Percentiles rank a stretch among this genome's conserved stretches.
Conservation (phyloP, 345 rosid species). For the Conringia planisiliqua region DNA sequence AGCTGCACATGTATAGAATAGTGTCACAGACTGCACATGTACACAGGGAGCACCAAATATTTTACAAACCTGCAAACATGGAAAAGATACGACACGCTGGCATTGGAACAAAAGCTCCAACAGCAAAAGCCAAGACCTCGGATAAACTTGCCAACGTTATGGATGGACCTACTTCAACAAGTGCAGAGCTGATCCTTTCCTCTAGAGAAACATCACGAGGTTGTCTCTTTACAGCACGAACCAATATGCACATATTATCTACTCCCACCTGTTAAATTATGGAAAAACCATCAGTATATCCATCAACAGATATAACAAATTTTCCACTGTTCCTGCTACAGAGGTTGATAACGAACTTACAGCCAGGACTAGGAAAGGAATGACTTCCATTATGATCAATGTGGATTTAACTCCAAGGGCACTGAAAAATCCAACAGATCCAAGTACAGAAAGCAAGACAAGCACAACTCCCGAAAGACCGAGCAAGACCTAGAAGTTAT, state of each 20-base stretch:
- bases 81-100: conserved; percentile 98
- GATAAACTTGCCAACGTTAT: conserved; percentile 95
- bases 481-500: conserved; percentile 63
- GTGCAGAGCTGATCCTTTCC: conserved; percentile 86
- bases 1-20: conserved; percentile 50
- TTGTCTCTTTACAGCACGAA: conserved; percentile 94
- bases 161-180: conserved; percentile 96
- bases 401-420: conserved; percentile 90
- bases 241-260: conserved; percentile 98
- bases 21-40: conserved; percentile 14
- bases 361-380: conserved; percentile 94
- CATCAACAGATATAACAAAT: conserved; percentile 10
- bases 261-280: conserved; percentile 74
- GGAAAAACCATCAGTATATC: conserved; percentile 2
- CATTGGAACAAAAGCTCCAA: conserved; percentile 93
- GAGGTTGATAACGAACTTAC: conserved; percentile 52
- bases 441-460: conserved; percentile 94
- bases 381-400: conserved; percentile 97
- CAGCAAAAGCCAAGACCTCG: conserved; percentile 94
- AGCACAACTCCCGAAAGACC: conserved; percentile 95
- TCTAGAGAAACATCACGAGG: conserved; percentile 64
- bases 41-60: conserved; percentile 4
- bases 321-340: conserved; percentile 4
- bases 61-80: conserved; percentile 79
- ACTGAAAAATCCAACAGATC: conserved; percentile 90